phyloP scores from a whole-genome alignment of 345 rosid species.

The Abelmoschus esculentus region DNA sequence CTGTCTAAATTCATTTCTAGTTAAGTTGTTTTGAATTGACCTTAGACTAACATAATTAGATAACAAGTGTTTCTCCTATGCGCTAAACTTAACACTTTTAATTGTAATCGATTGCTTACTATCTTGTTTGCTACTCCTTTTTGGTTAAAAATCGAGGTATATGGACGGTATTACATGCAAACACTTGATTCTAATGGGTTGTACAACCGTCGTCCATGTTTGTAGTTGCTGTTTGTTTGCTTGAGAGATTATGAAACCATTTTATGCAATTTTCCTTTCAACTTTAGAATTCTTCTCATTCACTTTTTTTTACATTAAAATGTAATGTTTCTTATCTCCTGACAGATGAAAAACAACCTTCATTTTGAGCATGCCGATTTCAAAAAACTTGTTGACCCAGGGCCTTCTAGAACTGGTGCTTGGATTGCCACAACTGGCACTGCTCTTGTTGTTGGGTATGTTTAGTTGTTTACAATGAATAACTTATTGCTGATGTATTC shows the following conservation, averaged over 20 bases:
- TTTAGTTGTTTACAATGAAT: slow-evolving; percentile 1
- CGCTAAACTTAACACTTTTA: not conserved
- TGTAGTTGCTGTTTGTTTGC: no score
- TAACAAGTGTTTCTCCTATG: not conserved
- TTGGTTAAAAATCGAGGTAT: not conserved
- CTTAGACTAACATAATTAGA: not conserved
- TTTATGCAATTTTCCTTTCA: no score
- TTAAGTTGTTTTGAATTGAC: not conserved
- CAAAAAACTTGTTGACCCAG: slow-evolving; percentile 72
- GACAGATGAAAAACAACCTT: slow-evolving; percentile 53
- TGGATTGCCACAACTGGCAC: slow-evolving; percentile 72
- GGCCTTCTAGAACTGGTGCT: slow-evolving; percentile 37
- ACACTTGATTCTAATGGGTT: not conserved
- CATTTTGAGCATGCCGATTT: slow-evolving; percentile 59
- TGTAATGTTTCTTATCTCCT: not conserved
- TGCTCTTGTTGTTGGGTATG: slow-evolving; percentile 73
- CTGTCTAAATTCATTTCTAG: not conserved
- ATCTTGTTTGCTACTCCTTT: not conserved
- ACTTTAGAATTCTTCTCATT: no score
- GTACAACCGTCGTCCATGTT: no score
- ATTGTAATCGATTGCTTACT: not conserved
- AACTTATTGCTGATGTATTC: not conserved
- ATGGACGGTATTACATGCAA: not conserved
- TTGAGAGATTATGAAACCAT: no score
- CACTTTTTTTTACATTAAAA: no score